Base-by-base conservation (phyloP, 805 yeast species). In the Metschnikowia gelsemii region DNA sequence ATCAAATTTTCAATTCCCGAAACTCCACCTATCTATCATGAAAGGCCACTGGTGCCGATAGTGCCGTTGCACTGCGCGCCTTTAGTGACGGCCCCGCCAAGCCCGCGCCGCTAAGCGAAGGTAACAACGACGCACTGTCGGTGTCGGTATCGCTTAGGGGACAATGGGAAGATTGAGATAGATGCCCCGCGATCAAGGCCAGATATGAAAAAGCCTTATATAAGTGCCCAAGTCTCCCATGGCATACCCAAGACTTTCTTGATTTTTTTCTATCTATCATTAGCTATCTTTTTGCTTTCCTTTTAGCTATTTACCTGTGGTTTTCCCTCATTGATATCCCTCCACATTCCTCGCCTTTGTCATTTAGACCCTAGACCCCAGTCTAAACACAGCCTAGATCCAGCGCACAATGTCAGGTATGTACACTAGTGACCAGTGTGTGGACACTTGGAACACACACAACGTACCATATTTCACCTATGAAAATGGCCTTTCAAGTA, bases 61-160 rank as follows among this genome's bases (percentile, higher is more conserved):
- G 25, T 22, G 25, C 8, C 25, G 25, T 22, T 22, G 8, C 9
- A 11, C 11, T 22, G 11, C 11, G 8, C 14, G 29, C 29, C 29
- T 6, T 11, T 7, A 14, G 29, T 14, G n/a, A n/a, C n/a, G n/a
- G n/a, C n/a, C n/a, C n/a, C n/a, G n/a, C n/a, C n/a, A 12, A 6
- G 29, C 29, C n/a, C 29, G 25, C 34, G 16, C 40, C 37, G 26
- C 29, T 36, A 42, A 42, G 38, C 34, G 45, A 37, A 42, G 40
- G 41, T 21, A n/a, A 41, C 45, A 36, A 36, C 45, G 45, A 42
- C 37, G 27, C 39, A 22, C 32, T 5, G 32, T 31, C 40, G 27
- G 35, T 5, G 32, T 31, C 40, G 40, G 40, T 22, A 25, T 35
- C 19, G 23, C 32, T 19, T 35, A 16, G 37, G 33, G 22, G 3